phyloP scores from a whole-genome alignment of 2,329 filamentous ascomycete species.

The Fusarium hainanense region DNA sequence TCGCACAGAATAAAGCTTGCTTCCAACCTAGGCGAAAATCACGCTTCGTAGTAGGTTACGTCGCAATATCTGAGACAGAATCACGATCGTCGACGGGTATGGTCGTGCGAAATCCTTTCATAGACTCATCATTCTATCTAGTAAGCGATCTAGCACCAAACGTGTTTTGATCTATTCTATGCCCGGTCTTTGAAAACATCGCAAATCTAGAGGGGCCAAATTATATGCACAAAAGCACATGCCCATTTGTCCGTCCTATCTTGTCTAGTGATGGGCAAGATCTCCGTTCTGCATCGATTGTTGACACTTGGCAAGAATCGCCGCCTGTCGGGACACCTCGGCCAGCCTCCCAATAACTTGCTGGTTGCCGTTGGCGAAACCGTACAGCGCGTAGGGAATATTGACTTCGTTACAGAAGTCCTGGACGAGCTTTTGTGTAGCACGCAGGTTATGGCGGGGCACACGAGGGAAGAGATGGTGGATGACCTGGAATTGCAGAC shows the following conservation, averaged over 20 bases:
- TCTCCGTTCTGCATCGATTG: constrained; percentile 56
- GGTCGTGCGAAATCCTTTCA: not conserved
- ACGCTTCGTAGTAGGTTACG: constrained; percentile 2
- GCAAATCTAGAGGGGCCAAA: not conserved
- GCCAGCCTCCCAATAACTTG: constrained; percentile 80
- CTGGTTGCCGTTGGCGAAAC: constrained; percentile 85
- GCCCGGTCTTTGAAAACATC: not conserved
- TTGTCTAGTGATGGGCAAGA: constrained; percentile 31
- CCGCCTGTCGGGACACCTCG: constrained; percentile 83
- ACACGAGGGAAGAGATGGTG: constrained; percentile 88
- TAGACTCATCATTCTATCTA: constrained; percentile 23
- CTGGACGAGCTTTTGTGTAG: constrained; percentile 78
- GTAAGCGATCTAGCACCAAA: not conserved
- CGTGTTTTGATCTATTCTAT: constrained; percentile 1
- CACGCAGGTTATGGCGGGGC: constrained; percentile 84
- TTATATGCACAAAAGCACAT: constrained; percentile 28
- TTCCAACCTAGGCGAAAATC: constrained; percentile 11
- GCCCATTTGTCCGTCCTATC: not conserved
- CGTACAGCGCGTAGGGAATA: constrained; percentile 87
- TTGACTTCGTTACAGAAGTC: constrained; percentile 85
- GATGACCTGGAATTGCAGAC: constrained; percentile 88
- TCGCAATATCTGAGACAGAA: constrained; percentile 1
- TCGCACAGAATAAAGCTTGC: constrained; percentile 10
- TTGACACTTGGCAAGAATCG: constrained; percentile 81
- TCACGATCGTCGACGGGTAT: constrained; percentile 12